Percentiles rank a stretch among this genome's conserved stretches.
These are phyloP conservation scores for Terfezia claveryi DNA, from an alignment of 495 filamentous ascomycete species.

Conservation along the genomic window DNA sequence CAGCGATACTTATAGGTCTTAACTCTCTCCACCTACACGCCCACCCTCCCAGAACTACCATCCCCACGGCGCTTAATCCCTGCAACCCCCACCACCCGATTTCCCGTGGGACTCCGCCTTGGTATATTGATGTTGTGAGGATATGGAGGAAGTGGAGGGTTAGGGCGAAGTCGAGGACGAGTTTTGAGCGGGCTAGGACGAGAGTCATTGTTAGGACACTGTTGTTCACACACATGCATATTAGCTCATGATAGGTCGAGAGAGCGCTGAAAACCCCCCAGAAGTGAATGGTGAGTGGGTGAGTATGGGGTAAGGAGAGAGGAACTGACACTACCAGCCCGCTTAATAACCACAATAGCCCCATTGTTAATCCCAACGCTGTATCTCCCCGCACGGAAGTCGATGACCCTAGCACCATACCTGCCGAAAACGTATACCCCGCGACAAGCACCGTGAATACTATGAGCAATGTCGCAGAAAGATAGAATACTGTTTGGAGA, in stretches of 20 bases:
- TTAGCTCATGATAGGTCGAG: not conserved
- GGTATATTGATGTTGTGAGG: constrained; percentile 52
- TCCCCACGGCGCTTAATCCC: constrained; percentile 39
- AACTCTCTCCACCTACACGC: constrained; percentile 77
- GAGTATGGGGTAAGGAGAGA: not conserved
- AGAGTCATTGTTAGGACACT: constrained; percentile 59
- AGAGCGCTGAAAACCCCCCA: not conserved
- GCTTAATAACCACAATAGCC: constrained; percentile 67
- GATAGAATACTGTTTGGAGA: constrained; percentile 74
- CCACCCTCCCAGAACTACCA: constrained; percentile 63
- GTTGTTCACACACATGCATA: constrained; percentile 1
- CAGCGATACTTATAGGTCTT: constrained; percentile 46
- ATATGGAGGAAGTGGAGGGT: constrained; percentile 76
- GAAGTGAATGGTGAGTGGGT: too few species aligned
- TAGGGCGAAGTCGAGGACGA: constrained; percentile 80
- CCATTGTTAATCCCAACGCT: constrained; percentile 76
- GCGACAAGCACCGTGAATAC: constrained; percentile 75
- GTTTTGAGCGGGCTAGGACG: constrained; percentile 66
- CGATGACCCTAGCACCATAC: not conserved
- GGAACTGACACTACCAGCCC: constrained; percentile 49
- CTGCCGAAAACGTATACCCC: constrained; percentile 36
- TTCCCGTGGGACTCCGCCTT: constrained; percentile 47
- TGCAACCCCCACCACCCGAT: constrained; percentile 79
- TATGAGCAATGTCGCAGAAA: constrained; percentile 47
- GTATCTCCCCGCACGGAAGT: constrained; percentile 65